Conservation (phyloP, 2,329 filamentous ascomycete species). For the Aureobasidium pullulans region DNA sequence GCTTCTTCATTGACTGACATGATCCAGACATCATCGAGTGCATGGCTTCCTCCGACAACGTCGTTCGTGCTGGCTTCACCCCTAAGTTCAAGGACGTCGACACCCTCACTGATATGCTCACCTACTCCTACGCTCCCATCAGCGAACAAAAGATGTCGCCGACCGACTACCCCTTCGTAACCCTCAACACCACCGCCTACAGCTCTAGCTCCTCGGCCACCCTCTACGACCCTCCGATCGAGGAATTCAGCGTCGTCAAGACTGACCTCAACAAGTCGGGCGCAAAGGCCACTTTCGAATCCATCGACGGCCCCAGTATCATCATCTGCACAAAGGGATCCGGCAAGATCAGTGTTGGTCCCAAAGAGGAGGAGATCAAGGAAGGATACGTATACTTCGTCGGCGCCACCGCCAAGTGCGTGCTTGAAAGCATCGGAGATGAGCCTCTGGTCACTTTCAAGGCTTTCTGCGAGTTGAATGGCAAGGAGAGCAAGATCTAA, state of each 20-base stretch:
- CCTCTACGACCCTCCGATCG: slow-evolving; percentile 92
- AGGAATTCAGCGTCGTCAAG: slow-evolving; percentile 88
- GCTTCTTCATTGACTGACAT: not conserved
- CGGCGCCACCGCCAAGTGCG: slow-evolving; percentile 75
- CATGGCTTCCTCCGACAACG: slow-evolving; percentile 98
- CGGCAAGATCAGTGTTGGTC: slow-evolving; percentile 78
- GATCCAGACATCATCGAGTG: slow-evolving; percentile 86
- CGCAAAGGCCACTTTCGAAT: slow-evolving; percentile 81
- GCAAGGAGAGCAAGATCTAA: slow-evolving; percentile 28
- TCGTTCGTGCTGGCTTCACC: slow-evolving; percentile 93
- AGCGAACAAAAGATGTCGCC: slow-evolving; percentile 90
- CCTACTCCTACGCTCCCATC: slow-evolving; percentile 91
- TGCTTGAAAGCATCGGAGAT: slow-evolving; percentile 61
- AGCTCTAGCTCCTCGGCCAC: slow-evolving; percentile 63
- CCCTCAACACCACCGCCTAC: slow-evolving; percentile 75
- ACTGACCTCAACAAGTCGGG: slow-evolving; percentile 62
- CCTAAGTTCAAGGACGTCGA: slow-evolving; percentile 97
- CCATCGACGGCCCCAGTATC: slow-evolving; percentile 81
- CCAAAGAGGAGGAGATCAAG: slow-evolving; percentile 62
- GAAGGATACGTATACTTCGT: slow-evolving; percentile 54
- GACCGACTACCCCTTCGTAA: slow-evolving; percentile 75
- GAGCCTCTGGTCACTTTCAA: slow-evolving; percentile 82
- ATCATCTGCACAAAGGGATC: slow-evolving; percentile 80
- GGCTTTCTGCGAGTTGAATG: slow-evolving; percentile 80
- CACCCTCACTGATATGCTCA: slow-evolving; percentile 84